These are phyloP conservation scores for Pelargonium citronellum DNA, from an alignment of 441 rosid genomes.

Conservation along the genomic window DNA sequence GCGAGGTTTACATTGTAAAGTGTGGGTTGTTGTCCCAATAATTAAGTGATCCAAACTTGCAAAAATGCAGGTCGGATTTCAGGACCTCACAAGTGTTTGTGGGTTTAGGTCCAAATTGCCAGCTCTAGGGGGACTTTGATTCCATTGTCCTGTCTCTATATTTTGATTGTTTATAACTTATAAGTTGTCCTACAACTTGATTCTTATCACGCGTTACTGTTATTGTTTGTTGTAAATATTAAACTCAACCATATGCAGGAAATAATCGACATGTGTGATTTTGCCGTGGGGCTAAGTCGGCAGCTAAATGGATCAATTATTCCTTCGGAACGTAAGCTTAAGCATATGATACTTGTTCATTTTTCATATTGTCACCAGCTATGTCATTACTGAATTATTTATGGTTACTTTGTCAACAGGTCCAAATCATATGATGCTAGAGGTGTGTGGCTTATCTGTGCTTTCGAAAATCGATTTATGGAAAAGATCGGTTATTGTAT, in stretches of 20 bases:
- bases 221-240: neutral
- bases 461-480: constrained; percentile 13
- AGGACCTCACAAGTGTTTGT: too few relatives aligned
- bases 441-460: constrained; percentile 41
- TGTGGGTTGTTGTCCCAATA: too few relatives aligned
- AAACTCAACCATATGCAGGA: constrained; percentile 49
- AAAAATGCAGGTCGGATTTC: too few relatives aligned
- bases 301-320: constrained; percentile 88
- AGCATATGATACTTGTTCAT: constrained; percentile 4
- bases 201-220: neutral
- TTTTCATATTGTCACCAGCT: neutral
- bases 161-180: neutral
- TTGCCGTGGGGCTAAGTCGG: constrained; percentile 88
- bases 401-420: constrained; percentile 43
- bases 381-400: constrained; percentile 20
- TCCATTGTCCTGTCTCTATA: neutral
- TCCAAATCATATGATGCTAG: constrained; percentile 92
- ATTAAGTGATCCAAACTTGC: too few relatives aligned
- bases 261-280: constrained; percentile 96
- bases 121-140: neutral
- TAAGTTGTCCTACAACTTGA: neutral
- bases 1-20: too few relatives aligned
- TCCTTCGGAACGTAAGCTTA: constrained; percentile 91
- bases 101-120: too few relatives aligned
- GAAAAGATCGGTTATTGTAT: neutral